Percentiles rank a stretch among this genome's conserved stretches.
Evolutionary conservation across 805 yeast genomes (phyloP).

Genomic region (Grigorovia transvaalensis): DNA sequence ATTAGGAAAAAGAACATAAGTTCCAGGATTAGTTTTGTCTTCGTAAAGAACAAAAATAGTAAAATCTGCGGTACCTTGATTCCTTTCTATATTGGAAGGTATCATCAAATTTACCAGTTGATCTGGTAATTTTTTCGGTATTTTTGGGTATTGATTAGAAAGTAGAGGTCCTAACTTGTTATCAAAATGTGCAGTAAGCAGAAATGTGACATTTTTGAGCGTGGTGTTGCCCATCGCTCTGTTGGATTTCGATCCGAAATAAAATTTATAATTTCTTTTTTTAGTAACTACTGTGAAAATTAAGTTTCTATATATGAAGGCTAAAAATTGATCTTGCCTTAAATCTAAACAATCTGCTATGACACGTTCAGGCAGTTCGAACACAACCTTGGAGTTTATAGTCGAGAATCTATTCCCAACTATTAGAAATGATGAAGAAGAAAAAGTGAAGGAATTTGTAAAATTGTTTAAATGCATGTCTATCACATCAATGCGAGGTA

Average conservation of each 20-base stretch:
- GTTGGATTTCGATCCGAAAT: not conserved
- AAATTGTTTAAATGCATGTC: no score
- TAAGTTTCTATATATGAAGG: not conserved
- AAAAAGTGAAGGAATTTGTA: no score
- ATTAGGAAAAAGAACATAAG: constrained; percentile 9
- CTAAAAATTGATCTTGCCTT: no score
- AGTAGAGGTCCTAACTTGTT: constrained; percentile 63
- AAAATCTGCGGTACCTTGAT: constrained; percentile 43
- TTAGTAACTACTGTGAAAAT: not conserved
- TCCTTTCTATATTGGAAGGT: constrained; percentile 47
- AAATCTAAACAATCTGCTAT: no score
- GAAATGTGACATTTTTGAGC: constrained; percentile 37
- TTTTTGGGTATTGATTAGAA: constrained; percentile 47
- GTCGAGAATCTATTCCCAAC: no score
- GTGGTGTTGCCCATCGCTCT: not conserved
- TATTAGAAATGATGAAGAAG: no score
- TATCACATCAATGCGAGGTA: no score
- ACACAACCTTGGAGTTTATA: no score
- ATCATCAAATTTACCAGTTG: constrained; percentile 46
- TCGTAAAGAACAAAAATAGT: constrained; percentile 45
- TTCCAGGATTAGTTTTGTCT: not conserved
- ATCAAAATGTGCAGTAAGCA: constrained; percentile 71
- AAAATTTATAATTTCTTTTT: no score
- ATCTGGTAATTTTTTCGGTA: not conserved
- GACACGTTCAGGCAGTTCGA: no score